These are phyloP conservation scores for Apiotrichum laibachii DNA, from an alignment of 1,284 basidiomycete genomes.

Conservation along the genomic window DNA sequence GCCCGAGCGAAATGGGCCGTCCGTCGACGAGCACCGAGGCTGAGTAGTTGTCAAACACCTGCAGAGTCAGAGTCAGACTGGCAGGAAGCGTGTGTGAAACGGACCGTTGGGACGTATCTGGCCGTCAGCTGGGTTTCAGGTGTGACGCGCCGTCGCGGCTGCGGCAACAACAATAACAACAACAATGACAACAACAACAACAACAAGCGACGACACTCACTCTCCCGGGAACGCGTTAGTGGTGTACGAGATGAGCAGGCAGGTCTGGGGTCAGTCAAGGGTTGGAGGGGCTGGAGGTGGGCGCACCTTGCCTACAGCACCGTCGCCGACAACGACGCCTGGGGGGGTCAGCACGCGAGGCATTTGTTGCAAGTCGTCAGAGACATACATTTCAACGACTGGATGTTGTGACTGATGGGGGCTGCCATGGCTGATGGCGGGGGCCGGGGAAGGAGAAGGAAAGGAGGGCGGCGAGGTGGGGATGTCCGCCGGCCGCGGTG, in stretches of 20 bases:
- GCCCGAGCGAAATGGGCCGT: constrained; percentile 70
- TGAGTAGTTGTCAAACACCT: constrained; percentile 51
- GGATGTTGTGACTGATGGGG: constrained; percentile 21
- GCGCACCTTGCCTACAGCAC: constrained; percentile 93
- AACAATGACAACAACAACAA: constrained; percentile 7
- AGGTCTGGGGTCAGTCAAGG: constrained; percentile 35
- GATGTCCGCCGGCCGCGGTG: too few species aligned
- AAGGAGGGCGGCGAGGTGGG: neutral
- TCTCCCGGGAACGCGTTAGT: constrained; percentile 52
- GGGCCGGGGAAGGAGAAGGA: neutral
- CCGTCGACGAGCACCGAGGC: constrained; percentile 92
- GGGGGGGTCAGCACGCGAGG: constrained; percentile 3
- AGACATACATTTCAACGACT: constrained; percentile 25
- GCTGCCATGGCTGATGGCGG: neutral
- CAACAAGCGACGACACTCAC: constrained; percentile 21
- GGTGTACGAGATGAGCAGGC: constrained; percentile 51
- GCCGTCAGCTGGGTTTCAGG: neutral
- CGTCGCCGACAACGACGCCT: constrained; percentile 93
- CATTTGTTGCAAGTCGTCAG: neutral
- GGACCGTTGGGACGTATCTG: constrained; percentile 50
- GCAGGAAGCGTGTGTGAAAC: neutral
- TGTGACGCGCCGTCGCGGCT: neutral
- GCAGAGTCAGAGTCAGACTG: constrained; percentile 1
- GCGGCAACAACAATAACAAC: neutral
- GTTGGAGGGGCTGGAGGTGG: neutral